Conservation (phyloP, 1,284 basidiomycete genomes). For the Erythrobasidium hasegawianum region DNA sequence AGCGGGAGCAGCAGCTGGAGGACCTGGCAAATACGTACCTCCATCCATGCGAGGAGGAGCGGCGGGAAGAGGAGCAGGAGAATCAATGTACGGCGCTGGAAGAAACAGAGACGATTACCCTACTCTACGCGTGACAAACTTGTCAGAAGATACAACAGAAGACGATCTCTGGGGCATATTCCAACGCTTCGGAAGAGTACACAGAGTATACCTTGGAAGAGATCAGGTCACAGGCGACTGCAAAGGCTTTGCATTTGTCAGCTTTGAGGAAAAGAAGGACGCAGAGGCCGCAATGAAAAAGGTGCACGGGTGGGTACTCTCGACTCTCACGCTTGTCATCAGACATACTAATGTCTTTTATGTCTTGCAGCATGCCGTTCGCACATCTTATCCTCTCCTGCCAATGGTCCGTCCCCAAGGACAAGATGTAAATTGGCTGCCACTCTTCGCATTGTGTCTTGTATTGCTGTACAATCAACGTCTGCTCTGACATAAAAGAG, state of each 20-base stretch:
- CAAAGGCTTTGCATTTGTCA: constrained; percentile 89
- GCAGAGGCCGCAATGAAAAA: constrained; percentile 90
- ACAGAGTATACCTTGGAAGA: constrained; percentile 87
- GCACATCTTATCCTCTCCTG: constrained; percentile 37
- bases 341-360: background rate
- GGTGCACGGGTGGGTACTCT: constrained; percentile 64
- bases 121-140: constrained; percentile 94
- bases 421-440: constrained; percentile 18
- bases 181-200: constrained; percentile 64
- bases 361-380: constrained; percentile 28
- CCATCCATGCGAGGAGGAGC: constrained; percentile 73
- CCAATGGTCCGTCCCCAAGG: constrained; percentile 35
- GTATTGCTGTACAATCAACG: too few species aligned
- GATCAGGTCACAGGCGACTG: constrained; percentile 92
- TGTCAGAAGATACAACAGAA: constrained; percentile 92
- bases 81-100: constrained; percentile 65
- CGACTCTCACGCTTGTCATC: background rate
- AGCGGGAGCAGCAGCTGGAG: constrained; percentile 48
- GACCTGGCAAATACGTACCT: constrained; percentile 80
- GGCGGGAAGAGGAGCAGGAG: constrained; percentile 63
- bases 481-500: too few species aligned
- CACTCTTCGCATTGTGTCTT: too few species aligned
- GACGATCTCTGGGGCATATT: constrained; percentile 92
- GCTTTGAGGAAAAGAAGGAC: constrained; percentile 75
- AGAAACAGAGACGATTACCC: constrained; percentile 81